Percentiles rank a stretch among this genome's conserved stretches.
phyloP scores from a whole-genome alignment of 805 yeast genomes.

The Pichia paraexigua region DNA sequence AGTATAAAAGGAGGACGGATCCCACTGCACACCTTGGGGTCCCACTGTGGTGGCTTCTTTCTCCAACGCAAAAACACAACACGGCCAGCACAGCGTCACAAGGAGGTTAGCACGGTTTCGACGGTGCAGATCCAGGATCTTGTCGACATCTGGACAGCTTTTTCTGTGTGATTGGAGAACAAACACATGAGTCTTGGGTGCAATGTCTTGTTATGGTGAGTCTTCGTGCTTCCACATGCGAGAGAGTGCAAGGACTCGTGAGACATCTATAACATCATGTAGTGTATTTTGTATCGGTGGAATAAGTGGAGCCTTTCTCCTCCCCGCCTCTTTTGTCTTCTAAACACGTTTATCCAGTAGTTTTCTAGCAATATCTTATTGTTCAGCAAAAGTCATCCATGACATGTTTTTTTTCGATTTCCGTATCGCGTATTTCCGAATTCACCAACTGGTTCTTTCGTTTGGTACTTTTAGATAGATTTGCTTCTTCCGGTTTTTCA shows the following conservation, averaged over 20 bases:
- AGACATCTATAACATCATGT: conserved; percentile 2
- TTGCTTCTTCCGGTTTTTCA: too few species aligned
- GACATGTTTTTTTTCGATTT: too few species aligned
- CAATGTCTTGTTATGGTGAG: conserved; percentile 5
- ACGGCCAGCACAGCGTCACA: conserved; percentile 5
- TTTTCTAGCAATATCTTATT: too few species aligned
- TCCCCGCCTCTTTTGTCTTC: too few species aligned
- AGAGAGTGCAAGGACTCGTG: conserved; percentile 8
- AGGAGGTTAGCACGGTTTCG: conserved; percentile 3
- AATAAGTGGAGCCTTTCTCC: too few species aligned
- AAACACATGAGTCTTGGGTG: conserved; percentile 7
- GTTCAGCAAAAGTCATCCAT: too few species aligned
- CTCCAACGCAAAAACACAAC: background rate
- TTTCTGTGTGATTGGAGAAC: conserved; percentile 1
- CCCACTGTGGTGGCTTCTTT: too few species aligned
- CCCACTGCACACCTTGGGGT: background rate
- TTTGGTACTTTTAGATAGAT: too few species aligned
- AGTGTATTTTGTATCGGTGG: background rate
- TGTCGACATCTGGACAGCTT: background rate
- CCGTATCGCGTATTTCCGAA: background rate
- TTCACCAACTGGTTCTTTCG: too few species aligned
- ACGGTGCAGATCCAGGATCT: background rate
- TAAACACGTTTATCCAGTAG: too few species aligned
- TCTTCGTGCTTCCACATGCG: conserved; percentile 7
- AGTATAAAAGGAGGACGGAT: background rate